Base-by-base conservation (phyloP, 495 filamentous ascomycete species). In the Penicillium psychrofluorescens region DNA sequence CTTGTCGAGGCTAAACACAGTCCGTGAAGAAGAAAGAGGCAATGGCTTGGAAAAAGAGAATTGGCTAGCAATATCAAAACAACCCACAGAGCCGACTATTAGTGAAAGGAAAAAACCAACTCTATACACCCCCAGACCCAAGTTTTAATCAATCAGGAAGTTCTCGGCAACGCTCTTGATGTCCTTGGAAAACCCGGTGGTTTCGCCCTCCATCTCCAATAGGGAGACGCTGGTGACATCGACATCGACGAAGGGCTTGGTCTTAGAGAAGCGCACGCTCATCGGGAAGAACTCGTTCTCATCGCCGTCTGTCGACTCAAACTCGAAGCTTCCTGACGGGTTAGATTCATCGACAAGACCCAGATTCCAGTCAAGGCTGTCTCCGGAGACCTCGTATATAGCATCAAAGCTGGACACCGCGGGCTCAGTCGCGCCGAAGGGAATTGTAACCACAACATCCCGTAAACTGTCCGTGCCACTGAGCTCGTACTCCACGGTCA, bases 241-340 rank as follows among this genome's bases (percentile, higher is more conserved):
- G 44, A 96, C 86, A 55, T 92, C 86, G 29, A 95, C 79, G 59
- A 91, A 90, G 15, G 91, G 91, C 41, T 72, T 80, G 34, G 81
- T 76, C 71, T 95, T 95, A 30, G 84, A 80, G 70, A 97, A 97
- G 27, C 79, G 80, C 29, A 96, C 85, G 37, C 76, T 81, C 90
- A 97, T 96, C 1, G 91, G 91, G 81, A 97, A 97, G 68, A 96
- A 96, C 48, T 94, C 89, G 42, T 83, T 80, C 62, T 95, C 91
- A 51, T 77, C 72, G 36, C 81, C 80, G 28, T 87, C 88, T 38
- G 85, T 80, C 11, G 88, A 86, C 66, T 96, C 91, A 48, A 96
- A 95, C 59, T 96, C 91, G 54, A 97, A 97, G 29, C 83, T 81
- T 13, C 91, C 91, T 16, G 76, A 86, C 2, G 81, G 60, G 57